A percentile compares a stretch with the other conserved stretches of the same genome.
Conservation (phyloP, 306 rosid species). For the Malus asiatica region DNA sequence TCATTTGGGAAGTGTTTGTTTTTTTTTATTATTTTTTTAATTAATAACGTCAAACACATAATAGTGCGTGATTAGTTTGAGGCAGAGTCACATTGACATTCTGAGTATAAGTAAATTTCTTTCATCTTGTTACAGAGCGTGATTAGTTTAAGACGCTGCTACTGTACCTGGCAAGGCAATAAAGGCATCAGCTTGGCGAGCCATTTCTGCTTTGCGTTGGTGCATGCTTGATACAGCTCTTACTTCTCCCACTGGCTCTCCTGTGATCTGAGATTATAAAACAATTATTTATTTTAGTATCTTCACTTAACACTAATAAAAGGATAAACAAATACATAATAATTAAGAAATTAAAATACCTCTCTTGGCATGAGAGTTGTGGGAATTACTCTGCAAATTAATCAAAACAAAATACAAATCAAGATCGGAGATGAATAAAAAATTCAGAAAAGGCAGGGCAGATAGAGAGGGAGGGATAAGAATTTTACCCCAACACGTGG, state of each 20-base stretch:
- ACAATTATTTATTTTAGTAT: background rate
- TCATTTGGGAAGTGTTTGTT: background rate
- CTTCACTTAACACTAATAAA: background rate
- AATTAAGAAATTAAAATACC: conserved; percentile 31
- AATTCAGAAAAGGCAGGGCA: background rate
- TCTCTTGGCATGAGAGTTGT: conserved; percentile 82
- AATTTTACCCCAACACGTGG: conserved; percentile 82
- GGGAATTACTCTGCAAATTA: conserved; percentile 67
- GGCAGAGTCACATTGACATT: no score
- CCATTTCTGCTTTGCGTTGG: conserved; percentile 98
- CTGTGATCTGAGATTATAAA: conserved; percentile 49
- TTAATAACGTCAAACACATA: background rate
- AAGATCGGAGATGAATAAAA: background rate
- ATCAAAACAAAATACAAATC: background rate
- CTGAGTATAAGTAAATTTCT: no score
- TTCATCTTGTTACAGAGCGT: no score
- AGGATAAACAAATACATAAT: no score
- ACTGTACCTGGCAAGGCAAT: conserved; percentile 77
- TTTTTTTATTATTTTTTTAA: no score
- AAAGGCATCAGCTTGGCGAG: conserved; percentile 86
- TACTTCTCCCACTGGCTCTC: conserved; percentile 84
- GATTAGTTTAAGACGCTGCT: background rate
- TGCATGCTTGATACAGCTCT: conserved; percentile 85
- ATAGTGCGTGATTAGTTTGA: no score
- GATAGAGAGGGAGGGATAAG: background rate